These are phyloP conservation scores for Clathrospora elynae DNA, from an alignment of 2,329 filamentous ascomycete genomes.

Conservation along the genomic window DNA sequence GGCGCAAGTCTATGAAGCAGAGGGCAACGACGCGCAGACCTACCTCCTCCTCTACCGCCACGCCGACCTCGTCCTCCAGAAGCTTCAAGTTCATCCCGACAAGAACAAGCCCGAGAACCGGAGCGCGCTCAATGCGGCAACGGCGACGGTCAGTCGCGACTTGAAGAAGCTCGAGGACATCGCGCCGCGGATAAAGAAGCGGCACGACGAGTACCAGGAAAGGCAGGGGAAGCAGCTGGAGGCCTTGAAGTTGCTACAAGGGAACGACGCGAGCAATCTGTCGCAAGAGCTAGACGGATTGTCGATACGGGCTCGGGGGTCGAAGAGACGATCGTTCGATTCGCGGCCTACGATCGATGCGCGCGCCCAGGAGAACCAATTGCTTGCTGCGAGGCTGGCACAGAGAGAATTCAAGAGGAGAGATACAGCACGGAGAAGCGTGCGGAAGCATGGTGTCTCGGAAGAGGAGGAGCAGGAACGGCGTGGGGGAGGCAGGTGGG, in stretches of 20 bases:
- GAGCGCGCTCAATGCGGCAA: constrained; percentile 60
- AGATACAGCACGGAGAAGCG: constrained; percentile 52
- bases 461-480: constrained; percentile 63
- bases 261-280: constrained; percentile 15
- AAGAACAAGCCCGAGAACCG: constrained; percentile 67
- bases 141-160: constrained; percentile 66
- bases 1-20: constrained; percentile 82
- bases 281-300: constrained; percentile 34
- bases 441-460: constrained; percentile 62
- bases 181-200: constrained; percentile 75
- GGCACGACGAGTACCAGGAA: constrained; percentile 60
- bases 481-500: constrained; percentile 60
- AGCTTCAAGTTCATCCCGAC: constrained; percentile 77
- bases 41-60: constrained; percentile 92
- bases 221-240: constrained; percentile 33
- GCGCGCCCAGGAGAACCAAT: constrained; percentile 32
- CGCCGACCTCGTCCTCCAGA: constrained; percentile 78
- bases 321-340: constrained; percentile 32
- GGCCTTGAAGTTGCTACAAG: constrained; percentile 35
- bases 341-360: constrained; percentile 41
- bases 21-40: constrained; percentile 84
- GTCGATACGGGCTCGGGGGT: constrained; percentile 20
- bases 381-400: constrained; percentile 42
- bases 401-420: constrained; percentile 44
- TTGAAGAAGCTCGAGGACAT: constrained; percentile 75